Evolutionary conservation across 495 filamentous ascomycete genomes (phyloP), one percentile per base, ranked within the genome.

Genomic region (Penicillium atrosanguineum): DNA sequence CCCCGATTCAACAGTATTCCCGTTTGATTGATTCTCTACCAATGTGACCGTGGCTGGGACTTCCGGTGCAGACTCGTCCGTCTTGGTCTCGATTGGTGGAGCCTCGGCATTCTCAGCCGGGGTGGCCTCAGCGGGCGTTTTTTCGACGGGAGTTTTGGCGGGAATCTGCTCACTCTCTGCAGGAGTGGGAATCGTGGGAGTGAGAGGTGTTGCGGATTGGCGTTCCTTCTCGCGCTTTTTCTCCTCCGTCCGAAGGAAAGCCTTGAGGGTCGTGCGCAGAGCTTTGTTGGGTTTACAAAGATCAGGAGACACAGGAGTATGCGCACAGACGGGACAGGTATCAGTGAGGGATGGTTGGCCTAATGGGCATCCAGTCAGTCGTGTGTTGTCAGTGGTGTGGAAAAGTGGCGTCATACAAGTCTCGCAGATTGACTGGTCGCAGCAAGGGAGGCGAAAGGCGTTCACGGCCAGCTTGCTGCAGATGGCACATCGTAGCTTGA

Each of bases 371-470:
- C 9, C 12, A 74, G 74, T 56, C 6, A 20, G 29, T 31, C n/a
- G 45, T 36, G 14, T 37, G 12, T 44, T 23, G 40, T 20, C 21
- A 44, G 42, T 20, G 50, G 25, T 23, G 46, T 9, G 16, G 16
- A 40, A 14, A 40, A 7, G 40, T 37, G 34, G 26, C 44, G 42
- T 62, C 90, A 71, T 74, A 96, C 94, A 98, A 50, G 74, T 82
- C 63, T 93, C 89, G 73, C 95, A 97, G 51, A 97, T 95, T 21
- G 88, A 85, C 62, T 96, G 91, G 64, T 97, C 93, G 69, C 94
- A 99, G 69, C 94, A 99, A 7, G 92, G 91, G 11, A 96, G 74
- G 28, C 90, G 86, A 60, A 91, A 95, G 2, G 93, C 90, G 64
- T 96, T 92, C 53, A 93, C 74, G n/a, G 89, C 91, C 38, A 97